Base-by-base conservation (phyloP, 192 early-diverging fungal species). In the Mortierella antarctica region DNA sequence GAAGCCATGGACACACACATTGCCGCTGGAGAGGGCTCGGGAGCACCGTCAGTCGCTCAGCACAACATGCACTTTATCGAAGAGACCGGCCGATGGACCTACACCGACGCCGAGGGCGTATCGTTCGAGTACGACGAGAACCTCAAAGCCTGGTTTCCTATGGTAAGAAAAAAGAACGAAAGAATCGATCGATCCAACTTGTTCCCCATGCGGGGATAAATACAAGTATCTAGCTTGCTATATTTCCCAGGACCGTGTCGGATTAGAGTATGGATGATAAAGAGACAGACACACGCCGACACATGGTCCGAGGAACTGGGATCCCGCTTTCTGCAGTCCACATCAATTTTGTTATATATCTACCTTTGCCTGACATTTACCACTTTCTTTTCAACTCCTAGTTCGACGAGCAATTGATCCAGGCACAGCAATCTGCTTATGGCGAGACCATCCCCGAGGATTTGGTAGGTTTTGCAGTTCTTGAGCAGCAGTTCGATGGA, bases 91-190 rank as follows among this genome's bases (percentile, higher is more conserved):
- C 90, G 91, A 63, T 95, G 94, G 86, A 88, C 92, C 2, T 95
- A 90, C 57, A 91, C 89, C n/a, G 91, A 90, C 53, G 91, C 92
- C 5, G 93, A 96, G 62, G 92, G 90, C 7, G 66, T 94, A n/a
- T 85, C 91, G 42, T 98, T 92, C 56, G 95, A 98, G 61, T 98
- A 89, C 80, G 95, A 97, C 67, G 85, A 90, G 18, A 84, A 83
- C n/a, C 84, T 90, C 70, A 83, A 88, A 45, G 94, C 94, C 1
- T 98, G 96, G 96, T 97, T 96, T 86, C 96, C 96, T 5, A 93
- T 94, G 91, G 91, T 95, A 67, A 57, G 50, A 39, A 11, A 39
- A 11, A 39, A 11, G 13, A 8, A 21, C 42, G 18, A 31, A 31
- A 31, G 31, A 31, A 31, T 31, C 31, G 1, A 3, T 31, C 31